Evolutionary conservation across 768 basidiomycete species (phyloP).

Genomic region (Boletus fagicola): DNA sequence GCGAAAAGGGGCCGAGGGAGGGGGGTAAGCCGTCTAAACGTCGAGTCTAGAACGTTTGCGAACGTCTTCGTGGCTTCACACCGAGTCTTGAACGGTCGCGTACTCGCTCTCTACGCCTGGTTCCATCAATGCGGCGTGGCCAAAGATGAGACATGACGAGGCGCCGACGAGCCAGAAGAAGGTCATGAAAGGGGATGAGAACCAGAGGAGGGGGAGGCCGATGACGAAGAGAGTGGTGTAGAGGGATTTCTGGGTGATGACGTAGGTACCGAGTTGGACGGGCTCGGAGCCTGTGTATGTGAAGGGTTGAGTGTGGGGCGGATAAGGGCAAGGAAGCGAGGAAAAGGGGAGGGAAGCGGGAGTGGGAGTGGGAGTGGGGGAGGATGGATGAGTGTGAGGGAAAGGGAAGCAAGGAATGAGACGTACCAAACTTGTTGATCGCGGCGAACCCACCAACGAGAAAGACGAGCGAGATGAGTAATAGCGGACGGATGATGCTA

Average conservation of each 20-base stretch:
- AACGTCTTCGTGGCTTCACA: no score
- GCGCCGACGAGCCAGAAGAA: slow-evolving; percentile 96
- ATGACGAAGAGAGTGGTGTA: slow-evolving; percentile 90
- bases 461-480: slow-evolving; percentile 82
- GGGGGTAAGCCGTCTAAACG: not conserved
- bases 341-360: not conserved
- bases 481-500: slow-evolving; percentile 78
- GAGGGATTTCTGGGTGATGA: slow-evolving; percentile 85
- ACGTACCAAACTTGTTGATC: slow-evolving; percentile 86
- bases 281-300: slow-evolving; percentile 75
- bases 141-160: slow-evolving; percentile 78
- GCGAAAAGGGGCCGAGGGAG: not conserved
- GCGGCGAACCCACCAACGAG: slow-evolving; percentile 87
- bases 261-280: slow-evolving; percentile 74
- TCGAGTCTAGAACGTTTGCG: no score
- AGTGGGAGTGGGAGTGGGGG: not conserved
- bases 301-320: not conserved
- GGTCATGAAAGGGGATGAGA: slow-evolving; percentile 70
- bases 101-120: slow-evolving; percentile 97
- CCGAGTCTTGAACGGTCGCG: slow-evolving; percentile 67
- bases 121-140: slow-evolving; percentile 86
- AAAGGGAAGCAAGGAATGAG: not conserved
- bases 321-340: not conserved
- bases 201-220: slow-evolving; percentile 85
- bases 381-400: not conserved